phyloP scores from a whole-genome alignment of 805 yeast species.

The Lachancea cidri region DNA sequence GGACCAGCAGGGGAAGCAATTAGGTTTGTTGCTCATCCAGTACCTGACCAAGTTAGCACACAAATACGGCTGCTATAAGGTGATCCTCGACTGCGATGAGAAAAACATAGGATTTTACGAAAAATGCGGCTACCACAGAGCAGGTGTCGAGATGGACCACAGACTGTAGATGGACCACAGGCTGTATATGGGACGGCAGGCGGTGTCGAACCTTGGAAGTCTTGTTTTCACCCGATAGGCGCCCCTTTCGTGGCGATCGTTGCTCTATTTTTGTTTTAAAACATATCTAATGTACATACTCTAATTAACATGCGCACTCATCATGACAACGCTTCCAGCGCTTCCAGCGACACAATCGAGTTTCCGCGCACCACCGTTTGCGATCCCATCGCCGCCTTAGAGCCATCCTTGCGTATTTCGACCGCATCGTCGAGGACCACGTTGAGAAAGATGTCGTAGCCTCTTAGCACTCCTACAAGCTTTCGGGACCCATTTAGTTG shows the following conservation, averaged over 20 bases:
- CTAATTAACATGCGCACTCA: background rate
- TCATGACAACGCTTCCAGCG: conserved; percentile 19
- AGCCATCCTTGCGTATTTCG: conserved; percentile 50
- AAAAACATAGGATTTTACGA: conserved; percentile 80
- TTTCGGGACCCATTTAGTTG: conserved; percentile 75
- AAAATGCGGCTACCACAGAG: conserved; percentile 71
- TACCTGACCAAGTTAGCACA: conserved; percentile 56
- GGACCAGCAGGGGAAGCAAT: conserved; percentile 74
- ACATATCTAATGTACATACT: background rate
- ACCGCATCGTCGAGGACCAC: conserved; percentile 66
- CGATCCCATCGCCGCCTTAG: conserved; percentile 55
- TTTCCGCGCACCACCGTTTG: conserved; percentile 69
- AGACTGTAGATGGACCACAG: too few species aligned
- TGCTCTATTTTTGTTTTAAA: background rate
- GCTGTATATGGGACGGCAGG: too few species aligned
- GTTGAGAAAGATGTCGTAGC: conserved; percentile 78
- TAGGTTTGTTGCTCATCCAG: conserved; percentile 66
- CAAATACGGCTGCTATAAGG: conserved; percentile 71
- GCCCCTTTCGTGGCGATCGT: too few species aligned
- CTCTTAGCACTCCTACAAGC: conserved; percentile 76
- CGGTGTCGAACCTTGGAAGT: too few species aligned
- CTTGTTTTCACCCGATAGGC: too few species aligned
- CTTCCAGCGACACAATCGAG: conserved; percentile 69
- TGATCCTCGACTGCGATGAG: conserved; percentile 83
- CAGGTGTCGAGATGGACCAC: conserved; percentile 59